Percentiles rank a stretch among this genome's conserved stretches.
Conservation (phyloP, 345 rosid species). For the Eucalyptus caleyi region DNA sequence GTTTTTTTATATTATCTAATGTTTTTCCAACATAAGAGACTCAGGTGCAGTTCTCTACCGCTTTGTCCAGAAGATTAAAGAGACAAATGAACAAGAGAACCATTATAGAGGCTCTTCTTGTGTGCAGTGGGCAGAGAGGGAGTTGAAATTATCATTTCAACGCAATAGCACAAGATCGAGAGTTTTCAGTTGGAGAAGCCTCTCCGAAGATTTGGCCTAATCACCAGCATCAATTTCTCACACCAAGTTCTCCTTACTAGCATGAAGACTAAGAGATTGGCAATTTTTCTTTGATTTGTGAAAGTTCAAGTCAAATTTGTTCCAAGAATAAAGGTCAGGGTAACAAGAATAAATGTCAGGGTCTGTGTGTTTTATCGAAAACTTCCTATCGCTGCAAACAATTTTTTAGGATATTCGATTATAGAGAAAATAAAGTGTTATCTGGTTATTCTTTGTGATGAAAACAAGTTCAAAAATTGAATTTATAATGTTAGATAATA, state of each 20-base stretch:
- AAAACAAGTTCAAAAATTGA: neutral
- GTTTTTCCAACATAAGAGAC: too few species aligned
- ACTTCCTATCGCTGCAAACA: too few species aligned
- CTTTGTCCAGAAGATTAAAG: neutral
- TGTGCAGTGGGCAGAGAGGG: neutral
- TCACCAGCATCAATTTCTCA: neutral
- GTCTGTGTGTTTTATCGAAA: rapidly evolving
- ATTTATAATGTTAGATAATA: neutral
- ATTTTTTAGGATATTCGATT: neutral
- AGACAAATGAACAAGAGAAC: neutral
- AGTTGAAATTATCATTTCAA: neutral
- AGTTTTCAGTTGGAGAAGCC: neutral
- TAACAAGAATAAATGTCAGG: too few species aligned
- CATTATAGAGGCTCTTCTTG: neutral
- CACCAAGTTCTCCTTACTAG: neutral
- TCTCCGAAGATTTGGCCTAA: neutral
- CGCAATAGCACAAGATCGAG: neutral
- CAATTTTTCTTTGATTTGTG: too few species aligned
- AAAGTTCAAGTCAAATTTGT: neutral
- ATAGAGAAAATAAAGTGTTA: neutral
- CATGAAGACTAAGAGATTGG: neutral
- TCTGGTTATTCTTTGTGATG: neutral
- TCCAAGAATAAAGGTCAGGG: neutral
- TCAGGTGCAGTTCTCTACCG: neutral
- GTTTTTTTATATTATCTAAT: too few species aligned